Percentiles rank a stretch among this genome's conserved stretches.
phyloP scores from a whole-genome alignment of 192 early-diverging fungal species.

The Coemansia sp. region DNA sequence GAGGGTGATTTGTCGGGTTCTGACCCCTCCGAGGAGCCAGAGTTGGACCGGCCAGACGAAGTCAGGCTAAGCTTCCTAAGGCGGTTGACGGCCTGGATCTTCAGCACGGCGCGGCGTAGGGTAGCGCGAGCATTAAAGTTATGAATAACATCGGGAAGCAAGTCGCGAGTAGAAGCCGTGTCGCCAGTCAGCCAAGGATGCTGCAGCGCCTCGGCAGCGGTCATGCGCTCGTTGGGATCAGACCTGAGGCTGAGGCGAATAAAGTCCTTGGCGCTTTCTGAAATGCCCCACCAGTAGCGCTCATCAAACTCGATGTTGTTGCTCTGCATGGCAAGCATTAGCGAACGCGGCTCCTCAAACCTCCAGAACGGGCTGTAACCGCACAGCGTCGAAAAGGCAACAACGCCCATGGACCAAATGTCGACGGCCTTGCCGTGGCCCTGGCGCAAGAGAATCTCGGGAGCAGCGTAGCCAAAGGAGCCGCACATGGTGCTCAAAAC shows the following conservation, averaged over 20 bases:
- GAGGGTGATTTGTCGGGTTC: neutral
- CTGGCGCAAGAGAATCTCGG: slow-evolving; percentile 77
- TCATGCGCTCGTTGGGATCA: slow-evolving; percentile 69
- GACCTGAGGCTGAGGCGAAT: slow-evolving; percentile 64
- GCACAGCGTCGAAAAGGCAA: slow-evolving; percentile 84
- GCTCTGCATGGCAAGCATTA: slow-evolving; percentile 59
- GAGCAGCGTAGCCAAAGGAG: slow-evolving; percentile 79
- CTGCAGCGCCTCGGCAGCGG: slow-evolving; percentile 72
- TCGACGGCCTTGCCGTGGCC: slow-evolving; percentile 89
- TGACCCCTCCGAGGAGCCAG: slow-evolving; percentile 1
- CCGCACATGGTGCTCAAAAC: slow-evolving; percentile 79
- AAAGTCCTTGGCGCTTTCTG: slow-evolving; percentile 69
- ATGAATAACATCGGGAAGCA: slow-evolving; percentile 76
- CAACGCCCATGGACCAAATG: slow-evolving; percentile 90
- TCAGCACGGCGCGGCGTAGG: slow-evolving; percentile 48
- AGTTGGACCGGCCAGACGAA: neutral
- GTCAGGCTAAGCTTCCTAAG: slow-evolving; percentile 30
- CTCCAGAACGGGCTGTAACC: slow-evolving; percentile 72
- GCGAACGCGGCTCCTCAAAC: slow-evolving; percentile 56
- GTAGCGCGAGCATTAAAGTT: slow-evolving; percentile 55
- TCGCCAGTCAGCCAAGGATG: slow-evolving; percentile 80
- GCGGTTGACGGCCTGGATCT: slow-evolving; percentile 50
- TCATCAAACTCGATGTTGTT: slow-evolving; percentile 69
- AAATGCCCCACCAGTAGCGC: slow-evolving; percentile 77
- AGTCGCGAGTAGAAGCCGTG: slow-evolving; percentile 64